A percentile compares a stretch with the other conserved stretches of the same genome.
phyloP scores from a whole-genome alignment of 371 early-diverging fungal genomes.

The Circinella umbellata region DNA sequence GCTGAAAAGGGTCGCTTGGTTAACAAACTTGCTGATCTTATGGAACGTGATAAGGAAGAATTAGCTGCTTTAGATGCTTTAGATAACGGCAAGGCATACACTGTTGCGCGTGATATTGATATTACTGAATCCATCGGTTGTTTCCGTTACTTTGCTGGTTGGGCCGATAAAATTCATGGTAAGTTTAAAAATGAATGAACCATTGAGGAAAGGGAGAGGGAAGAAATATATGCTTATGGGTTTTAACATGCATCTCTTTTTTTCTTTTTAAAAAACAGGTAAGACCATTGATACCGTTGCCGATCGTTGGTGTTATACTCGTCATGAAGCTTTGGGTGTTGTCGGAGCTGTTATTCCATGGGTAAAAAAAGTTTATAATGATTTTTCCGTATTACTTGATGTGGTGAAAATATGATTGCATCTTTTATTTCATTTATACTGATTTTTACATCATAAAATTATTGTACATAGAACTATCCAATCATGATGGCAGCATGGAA shows the following conservation, averaged over 20 bases:
- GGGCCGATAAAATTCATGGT: slow-evolving; percentile 70
- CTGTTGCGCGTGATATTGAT: slow-evolving; percentile 70
- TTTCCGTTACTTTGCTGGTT: slow-evolving; percentile 83
- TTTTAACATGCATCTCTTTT: not conserved
- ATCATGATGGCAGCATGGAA: slow-evolving; percentile 79
- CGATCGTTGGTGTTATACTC: slow-evolving; percentile 66
- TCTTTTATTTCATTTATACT: not conserved
- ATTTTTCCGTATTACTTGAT: too few species aligned
- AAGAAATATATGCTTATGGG: not conserved
- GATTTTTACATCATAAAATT: not conserved
- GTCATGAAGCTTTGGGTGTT: slow-evolving; percentile 82
- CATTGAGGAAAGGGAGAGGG: too few species aligned
- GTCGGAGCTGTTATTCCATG: slow-evolving; percentile 76
- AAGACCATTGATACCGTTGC: slow-evolving; percentile 46
- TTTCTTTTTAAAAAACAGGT: slow-evolving; percentile 12
- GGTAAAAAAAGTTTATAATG: slow-evolving; percentile 15
- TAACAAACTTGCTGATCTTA: slow-evolving; percentile 72
- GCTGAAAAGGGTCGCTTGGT: slow-evolving; percentile 45
- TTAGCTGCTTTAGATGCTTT: slow-evolving; percentile 83
- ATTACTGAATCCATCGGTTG: slow-evolving; percentile 71
- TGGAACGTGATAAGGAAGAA: slow-evolving; percentile 71
- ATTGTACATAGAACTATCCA: slow-evolving; percentile 28
- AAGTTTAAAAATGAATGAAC: not conserved
- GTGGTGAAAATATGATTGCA: too few species aligned
- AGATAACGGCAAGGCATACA: slow-evolving; percentile 85